A percentile compares a stretch with the other conserved stretches of the same genome.
Conservation (phyloP, 768 basidiomycete species). For the Porpolomopsis calyptriformis region DNA sequence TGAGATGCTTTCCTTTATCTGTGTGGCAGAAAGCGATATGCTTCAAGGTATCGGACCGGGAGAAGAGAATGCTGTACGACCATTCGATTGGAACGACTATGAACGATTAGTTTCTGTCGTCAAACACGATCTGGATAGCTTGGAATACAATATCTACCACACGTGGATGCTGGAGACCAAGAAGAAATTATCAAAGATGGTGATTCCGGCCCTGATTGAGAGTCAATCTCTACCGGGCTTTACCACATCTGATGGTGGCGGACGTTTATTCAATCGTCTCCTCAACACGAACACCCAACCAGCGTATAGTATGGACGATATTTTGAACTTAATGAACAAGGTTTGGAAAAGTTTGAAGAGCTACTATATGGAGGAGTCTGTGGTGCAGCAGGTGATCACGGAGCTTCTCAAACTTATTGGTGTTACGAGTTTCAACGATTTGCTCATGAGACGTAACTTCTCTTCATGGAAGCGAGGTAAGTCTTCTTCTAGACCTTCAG, state of each 20-base stretch:
- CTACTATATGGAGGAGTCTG: conserved; percentile 96
- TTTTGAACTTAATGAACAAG: conserved; percentile 91
- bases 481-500: conserved; percentile 14
- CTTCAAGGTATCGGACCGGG: conserved; percentile 95
- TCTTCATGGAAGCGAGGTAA: conserved; percentile 98
- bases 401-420: conserved; percentile 94
- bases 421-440: conserved; percentile 94
- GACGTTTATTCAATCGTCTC: conserved; percentile 87
- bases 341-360: conserved; percentile 98
- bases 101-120: conserved; percentile 95
- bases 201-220: conserved; percentile 97
- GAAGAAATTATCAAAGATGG: conserved; percentile 93
- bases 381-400: conserved; percentile 89
- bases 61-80: conserved; percentile 81
- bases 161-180: conserved; percentile 99
- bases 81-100: conserved; percentile 95
- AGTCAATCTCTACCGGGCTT: conserved; percentile 97
- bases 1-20: conserved; percentile 98
- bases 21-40: conserved; percentile 98
- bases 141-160: conserved; percentile 99
- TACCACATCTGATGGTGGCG: conserved; percentile 88
- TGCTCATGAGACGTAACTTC: conserved; percentile 97
- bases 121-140: conserved; percentile 94
- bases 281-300: conserved; percentile 78
- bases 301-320: conserved; percentile 97